Evolutionary conservation across 805 yeast species (phyloP).

Genomic region (Grigorovia humatica): DNA sequence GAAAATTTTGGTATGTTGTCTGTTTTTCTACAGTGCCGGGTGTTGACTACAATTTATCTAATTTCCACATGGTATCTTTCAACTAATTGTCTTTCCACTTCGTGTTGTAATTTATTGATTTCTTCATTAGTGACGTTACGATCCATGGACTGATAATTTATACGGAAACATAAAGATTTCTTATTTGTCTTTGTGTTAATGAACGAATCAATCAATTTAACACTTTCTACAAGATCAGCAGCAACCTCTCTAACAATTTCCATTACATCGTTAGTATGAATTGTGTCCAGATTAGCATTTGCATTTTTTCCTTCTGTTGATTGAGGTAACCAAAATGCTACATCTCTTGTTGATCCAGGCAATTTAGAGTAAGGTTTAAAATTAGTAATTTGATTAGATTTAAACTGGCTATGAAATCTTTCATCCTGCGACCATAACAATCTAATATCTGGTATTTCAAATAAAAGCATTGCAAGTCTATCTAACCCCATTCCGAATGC

Average conservation of each 20-base stretch:
- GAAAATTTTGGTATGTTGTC: too few relatives aligned
- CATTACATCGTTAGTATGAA: slow-evolving; percentile 89
- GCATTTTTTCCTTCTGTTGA: background rate
- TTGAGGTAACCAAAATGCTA: slow-evolving; percentile 83
- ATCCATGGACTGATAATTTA: slow-evolving; percentile 93
- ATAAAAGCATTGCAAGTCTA: slow-evolving; percentile 88
- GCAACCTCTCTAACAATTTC: slow-evolving; percentile 79
- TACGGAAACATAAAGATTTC: slow-evolving; percentile 76
- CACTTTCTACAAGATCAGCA: slow-evolving; percentile 84
- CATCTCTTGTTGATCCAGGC: slow-evolving; percentile 79
- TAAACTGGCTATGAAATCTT: slow-evolving; percentile 67
- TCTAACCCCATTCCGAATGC: slow-evolving; percentile 96
- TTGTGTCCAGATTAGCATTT: slow-evolving; percentile 2
- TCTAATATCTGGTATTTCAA: slow-evolving; percentile 92
- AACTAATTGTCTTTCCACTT: slow-evolving; percentile 49
- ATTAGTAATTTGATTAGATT: slow-evolving; percentile 49
- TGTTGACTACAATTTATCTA: slow-evolving; percentile 25
- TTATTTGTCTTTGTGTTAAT: slow-evolving; percentile 72
- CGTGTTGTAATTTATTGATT: slow-evolving; percentile 60
- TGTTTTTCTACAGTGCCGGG: too few relatives aligned
- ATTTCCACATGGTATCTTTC: slow-evolving; percentile 47
- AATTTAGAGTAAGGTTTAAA: slow-evolving; percentile 86
- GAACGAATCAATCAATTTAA: slow-evolving; percentile 69
- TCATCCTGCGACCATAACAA: slow-evolving; percentile 83
- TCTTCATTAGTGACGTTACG: slow-evolving; percentile 80